Evolutionary conservation across 352 stramenopile species (phyloP), one percentile per base, ranked within the genome.

Genomic region (Globisporangium yorkense): DNA sequence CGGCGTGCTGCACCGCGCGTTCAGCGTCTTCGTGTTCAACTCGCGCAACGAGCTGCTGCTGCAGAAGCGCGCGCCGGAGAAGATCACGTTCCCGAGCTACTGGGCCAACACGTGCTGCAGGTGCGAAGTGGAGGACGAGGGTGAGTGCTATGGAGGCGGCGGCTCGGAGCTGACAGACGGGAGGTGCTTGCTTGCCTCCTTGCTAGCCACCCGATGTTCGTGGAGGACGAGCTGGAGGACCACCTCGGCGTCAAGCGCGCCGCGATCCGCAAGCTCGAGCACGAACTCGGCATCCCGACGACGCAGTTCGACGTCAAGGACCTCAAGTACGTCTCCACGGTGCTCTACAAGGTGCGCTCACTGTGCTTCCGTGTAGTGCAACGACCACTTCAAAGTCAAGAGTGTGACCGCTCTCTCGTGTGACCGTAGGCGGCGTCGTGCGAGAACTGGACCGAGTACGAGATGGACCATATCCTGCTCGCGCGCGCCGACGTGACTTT

Each of bases 61-160:
- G 47, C 85, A 95, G 64, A 89, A 99, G 81, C 84, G 97, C 18
- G 92, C 97, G 1, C 71, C 72, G 2, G 87, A 92, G 49, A 99
- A 99, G 77, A 99, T 99, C 74, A 99, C 97, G 27, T 99, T 99
- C 72, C 97, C 97, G 15, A 87, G 90, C 67, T 96, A 98, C 37
- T 99, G 97, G 97, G 98, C 97, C 16, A 99, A 99, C 74, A 99
- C 97, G 15, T 99, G 97, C 72, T 99, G 97, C 78, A 97, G 75
- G 75, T 86, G 54, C 13, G 52, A 18, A 7, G 1, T 10, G 18
- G 6, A 12, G 16, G 18, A 15, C 2, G 9, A 12, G 43, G 20
- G n/a, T 9, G 18, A 6, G 3, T 48, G 16, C 18, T 83, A 50
- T n/a, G 52, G 20, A 5, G 1, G 24, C 1, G 10, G 15, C 6